A percentile compares a stretch with the other conserved stretches of the same genome.
Evolutionary conservation across 2,329 filamentous ascomycete genomes (phyloP).

Genomic region (Cladosporium colombiae): DNA sequence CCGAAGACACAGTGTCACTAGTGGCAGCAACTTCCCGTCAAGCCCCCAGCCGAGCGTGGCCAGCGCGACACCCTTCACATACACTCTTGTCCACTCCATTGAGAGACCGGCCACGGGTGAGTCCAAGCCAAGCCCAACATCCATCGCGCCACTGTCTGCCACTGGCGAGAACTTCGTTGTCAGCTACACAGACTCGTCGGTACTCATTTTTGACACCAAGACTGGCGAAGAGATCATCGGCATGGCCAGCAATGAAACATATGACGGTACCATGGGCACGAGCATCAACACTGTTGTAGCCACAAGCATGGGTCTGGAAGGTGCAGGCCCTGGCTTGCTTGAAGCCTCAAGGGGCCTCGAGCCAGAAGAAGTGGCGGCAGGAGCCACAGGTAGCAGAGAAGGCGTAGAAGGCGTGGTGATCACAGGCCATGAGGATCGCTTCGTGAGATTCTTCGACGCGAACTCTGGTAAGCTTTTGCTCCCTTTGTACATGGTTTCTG

Average conservation of each 20-base stretch:
- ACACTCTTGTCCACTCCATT: slow-evolving; percentile 87
- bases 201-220: slow-evolving; percentile 88
- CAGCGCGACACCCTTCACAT: slow-evolving; percentile 81
- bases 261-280: slow-evolving; percentile 79
- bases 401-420: slow-evolving; percentile 89
- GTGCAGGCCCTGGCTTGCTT: slow-evolving; percentile 49
- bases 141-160: slow-evolving; percentile 83
- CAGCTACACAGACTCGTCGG: slow-evolving; percentile 84
- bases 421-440: slow-evolving; percentile 93
- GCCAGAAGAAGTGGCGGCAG: slow-evolving; percentile 72
- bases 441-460: slow-evolving; percentile 95
- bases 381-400: slow-evolving; percentile 77
- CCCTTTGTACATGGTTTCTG: neutral
- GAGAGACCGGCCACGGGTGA: slow-evolving; percentile 58
- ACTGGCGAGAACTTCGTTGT: slow-evolving; percentile 89
- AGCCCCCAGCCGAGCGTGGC: slow-evolving; percentile 87
- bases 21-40: slow-evolving; percentile 86
- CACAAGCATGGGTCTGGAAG: slow-evolving; percentile 72
- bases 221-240: slow-evolving; percentile 87
- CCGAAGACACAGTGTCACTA: slow-evolving; percentile 88
- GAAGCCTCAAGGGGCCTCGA: slow-evolving; percentile 66
- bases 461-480: slow-evolving; percentile 78
- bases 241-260: slow-evolving; percentile 94
- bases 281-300: slow-evolving; percentile 90
- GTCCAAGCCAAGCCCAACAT: slow-evolving; percentile 71